phyloP scores from a whole-genome alignment of 2,329 filamentous ascomycete species.

The Aplosporella prunicola region DNA sequence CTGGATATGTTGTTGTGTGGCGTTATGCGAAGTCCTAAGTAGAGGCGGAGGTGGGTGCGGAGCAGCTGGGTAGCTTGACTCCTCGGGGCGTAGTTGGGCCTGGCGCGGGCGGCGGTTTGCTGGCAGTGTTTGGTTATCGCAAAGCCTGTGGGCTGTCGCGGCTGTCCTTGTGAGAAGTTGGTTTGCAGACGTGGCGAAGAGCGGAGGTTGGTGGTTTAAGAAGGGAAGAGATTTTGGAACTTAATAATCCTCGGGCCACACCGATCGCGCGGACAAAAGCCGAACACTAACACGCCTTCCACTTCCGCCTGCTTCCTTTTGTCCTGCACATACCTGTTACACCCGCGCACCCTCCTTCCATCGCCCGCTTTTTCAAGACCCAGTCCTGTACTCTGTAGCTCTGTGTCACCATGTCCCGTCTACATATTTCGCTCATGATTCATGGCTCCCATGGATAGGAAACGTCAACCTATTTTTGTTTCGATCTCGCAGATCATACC shows the following conservation, averaged over 20 bases:
- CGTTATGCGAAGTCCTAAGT: constrained; percentile 7
- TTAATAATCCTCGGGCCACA: constrained; percentile 1
- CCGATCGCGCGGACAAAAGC: too few relatives aligned
- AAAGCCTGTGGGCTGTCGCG: background rate
- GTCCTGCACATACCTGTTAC: too few relatives aligned
- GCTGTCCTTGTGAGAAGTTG: background rate
- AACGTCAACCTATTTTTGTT: too few relatives aligned
- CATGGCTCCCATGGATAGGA: too few relatives aligned
- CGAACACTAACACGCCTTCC: too few relatives aligned
- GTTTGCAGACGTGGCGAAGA: background rate
- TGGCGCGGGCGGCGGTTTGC: constrained; percentile 6
- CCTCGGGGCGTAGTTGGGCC: constrained; percentile 8
- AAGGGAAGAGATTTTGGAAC: background rate
- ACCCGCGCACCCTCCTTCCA: too few relatives aligned
- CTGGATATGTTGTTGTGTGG: constrained; percentile 8
- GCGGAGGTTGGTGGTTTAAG: background rate
- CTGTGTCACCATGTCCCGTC: too few relatives aligned
- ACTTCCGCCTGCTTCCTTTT: too few relatives aligned
- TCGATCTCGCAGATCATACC: too few relatives aligned
- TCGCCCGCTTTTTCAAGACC: too few relatives aligned
- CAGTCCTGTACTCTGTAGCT: too few relatives aligned
- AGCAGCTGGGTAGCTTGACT: constrained; percentile 10
- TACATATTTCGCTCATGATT: too few relatives aligned
- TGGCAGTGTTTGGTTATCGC: background rate
- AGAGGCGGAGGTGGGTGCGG: constrained; percentile 6